phyloP scores from a whole-genome alignment of 2,329 filamentous ascomycete genomes.

The Lecanicillium sp. region DNA sequence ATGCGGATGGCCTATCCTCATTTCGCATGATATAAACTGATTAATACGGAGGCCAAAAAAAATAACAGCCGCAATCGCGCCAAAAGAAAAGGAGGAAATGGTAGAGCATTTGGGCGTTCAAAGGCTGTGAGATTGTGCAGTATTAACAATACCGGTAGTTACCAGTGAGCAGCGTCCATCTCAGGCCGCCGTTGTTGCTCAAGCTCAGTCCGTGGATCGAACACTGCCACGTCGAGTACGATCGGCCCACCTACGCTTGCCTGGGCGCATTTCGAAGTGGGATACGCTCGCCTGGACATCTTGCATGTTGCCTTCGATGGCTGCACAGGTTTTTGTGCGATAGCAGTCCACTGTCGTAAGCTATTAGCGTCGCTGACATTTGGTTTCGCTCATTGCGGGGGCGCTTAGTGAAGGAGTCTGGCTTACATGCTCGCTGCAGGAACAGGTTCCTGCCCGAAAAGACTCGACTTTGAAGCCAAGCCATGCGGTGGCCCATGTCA shows the following conservation, averaged over 20 bases:
- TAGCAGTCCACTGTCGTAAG: slow-evolving; percentile 73
- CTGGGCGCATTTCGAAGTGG: slow-evolving; percentile 83
- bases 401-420: too few relatives aligned
- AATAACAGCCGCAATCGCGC: too few relatives aligned
- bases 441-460: slow-evolving; percentile 85
- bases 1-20: too few relatives aligned
- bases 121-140: too few relatives aligned
- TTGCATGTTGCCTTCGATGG: slow-evolving; percentile 72
- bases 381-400: too few relatives aligned
- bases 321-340: slow-evolving; percentile 80
- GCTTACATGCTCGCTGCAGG: slow-evolving; percentile 84
- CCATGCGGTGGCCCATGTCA: slow-evolving; percentile 90
- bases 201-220: not conserved
- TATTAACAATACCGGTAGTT: too few relatives aligned
- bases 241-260: slow-evolving; percentile 71
- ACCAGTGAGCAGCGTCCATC: not conserved
- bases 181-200: not conserved
- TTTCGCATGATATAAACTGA: too few relatives aligned
- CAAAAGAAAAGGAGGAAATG: too few relatives aligned
- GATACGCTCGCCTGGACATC: slow-evolving; percentile 68
- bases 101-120: too few relatives aligned
- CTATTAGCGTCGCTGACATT: too few relatives aligned
- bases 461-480: slow-evolving; percentile 89
- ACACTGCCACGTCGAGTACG: slow-evolving; percentile 34
- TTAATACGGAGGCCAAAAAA: too few relatives aligned